phyloP scores from a whole-genome alignment of 208 protist genomes.

The Acanthamoeba lenticulata region DNA sequence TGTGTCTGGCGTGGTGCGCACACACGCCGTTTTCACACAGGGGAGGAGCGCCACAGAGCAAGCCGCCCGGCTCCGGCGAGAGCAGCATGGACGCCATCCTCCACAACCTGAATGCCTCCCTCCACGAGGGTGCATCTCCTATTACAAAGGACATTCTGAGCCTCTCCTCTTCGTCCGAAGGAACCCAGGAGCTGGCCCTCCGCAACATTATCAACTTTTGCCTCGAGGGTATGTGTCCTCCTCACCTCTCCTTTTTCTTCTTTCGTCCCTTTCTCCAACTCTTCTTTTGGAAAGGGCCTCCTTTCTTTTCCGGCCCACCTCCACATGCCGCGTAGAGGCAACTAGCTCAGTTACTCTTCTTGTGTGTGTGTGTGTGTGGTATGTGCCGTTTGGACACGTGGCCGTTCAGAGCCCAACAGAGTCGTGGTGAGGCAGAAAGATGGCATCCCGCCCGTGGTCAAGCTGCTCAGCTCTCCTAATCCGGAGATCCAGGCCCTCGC shows the following conservation, averaged over 20 bases:
- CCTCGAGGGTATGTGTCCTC: conserved; percentile 24
- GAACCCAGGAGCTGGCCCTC: conserved; percentile 18
- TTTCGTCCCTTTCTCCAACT: not conserved
- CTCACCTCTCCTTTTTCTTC: not conserved
- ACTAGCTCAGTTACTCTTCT: too few species aligned
- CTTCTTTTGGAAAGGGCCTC: too few species aligned
- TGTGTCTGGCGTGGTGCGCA: too few species aligned
- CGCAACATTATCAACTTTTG: conserved; percentile 65
- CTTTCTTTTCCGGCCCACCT: too few species aligned
- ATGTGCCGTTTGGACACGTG: too few species aligned
- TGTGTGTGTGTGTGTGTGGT: too few species aligned
- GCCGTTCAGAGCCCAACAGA: conserved; percentile 62
- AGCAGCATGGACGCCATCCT: conserved; percentile 62
- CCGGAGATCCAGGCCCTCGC: conserved; percentile 22
- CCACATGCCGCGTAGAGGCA: too few species aligned
- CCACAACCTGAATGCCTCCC: not conserved
- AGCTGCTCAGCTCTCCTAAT: not conserved
- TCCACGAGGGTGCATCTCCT: not conserved
- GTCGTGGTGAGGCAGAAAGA: conserved; percentile 1
- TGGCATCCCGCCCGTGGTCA: conserved; percentile 32
- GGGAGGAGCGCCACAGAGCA: too few species aligned
- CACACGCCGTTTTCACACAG: too few species aligned
- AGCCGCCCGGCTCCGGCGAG: too few species aligned
- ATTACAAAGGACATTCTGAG: conserved; percentile 36
- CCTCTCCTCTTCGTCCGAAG: conserved; percentile 27